These are phyloP conservation scores for Ormosia emarginata DNA, from an alignment of 306 rosid species.

Conservation along the genomic window DNA sequence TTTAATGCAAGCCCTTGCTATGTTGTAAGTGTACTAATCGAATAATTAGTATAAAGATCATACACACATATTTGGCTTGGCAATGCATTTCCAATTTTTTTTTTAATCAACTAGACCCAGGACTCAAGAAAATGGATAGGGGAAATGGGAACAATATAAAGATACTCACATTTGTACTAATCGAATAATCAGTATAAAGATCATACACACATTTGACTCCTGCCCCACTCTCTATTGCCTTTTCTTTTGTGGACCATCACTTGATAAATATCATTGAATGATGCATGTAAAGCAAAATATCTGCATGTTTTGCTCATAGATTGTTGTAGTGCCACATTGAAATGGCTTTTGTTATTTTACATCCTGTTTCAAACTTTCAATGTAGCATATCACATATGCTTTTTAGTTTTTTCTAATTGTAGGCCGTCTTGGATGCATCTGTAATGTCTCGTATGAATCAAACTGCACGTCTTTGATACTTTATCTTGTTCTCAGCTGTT, in stretches of 20 bases:
- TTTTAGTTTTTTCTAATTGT: slow-evolving; percentile 24
- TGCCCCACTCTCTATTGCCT: not conserved
- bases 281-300: not conserved
- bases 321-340: slow-evolving; percentile 5
- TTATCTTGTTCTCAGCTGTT: slow-evolving; percentile 13
- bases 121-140: not conserved
- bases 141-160: not conserved
- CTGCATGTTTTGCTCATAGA: not conserved
- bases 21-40: too few relatives aligned
- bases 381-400: slow-evolving; percentile 1
- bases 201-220: too few relatives aligned
- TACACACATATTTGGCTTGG: too few relatives aligned
- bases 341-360: not conserved
- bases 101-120: not conserved
- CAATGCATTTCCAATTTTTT: not conserved
- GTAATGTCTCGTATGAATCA: slow-evolving; percentile 69
- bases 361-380: not conserved
- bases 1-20: too few relatives aligned
- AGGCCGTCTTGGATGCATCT: slow-evolving; percentile 87
- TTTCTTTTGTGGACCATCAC: not conserved
- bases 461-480: slow-evolving; percentile 70
- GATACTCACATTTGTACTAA: too few relatives aligned
- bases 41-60: too few relatives aligned
- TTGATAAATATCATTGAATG: slow-evolving; percentile 1
- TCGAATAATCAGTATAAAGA: too few relatives aligned